Conservation (phyloP, 2,329 filamentous ascomycete genomes). For the Sporothrix inflata region DNA sequence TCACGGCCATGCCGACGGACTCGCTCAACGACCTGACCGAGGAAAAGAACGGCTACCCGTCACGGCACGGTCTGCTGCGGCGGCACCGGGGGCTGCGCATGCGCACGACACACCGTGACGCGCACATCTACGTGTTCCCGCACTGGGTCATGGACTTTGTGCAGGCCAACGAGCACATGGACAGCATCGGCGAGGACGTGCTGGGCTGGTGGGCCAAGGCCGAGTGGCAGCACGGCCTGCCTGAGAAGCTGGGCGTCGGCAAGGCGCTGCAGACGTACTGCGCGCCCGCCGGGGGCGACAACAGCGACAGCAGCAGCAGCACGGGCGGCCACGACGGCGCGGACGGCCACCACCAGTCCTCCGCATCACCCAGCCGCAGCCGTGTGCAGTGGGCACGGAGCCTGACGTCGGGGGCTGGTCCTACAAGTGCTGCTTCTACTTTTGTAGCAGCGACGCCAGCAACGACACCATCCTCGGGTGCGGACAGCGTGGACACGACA, state of each 20-base stretch:
- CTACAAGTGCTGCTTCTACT: not conserved
- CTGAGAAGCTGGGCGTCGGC: slow-evolving; percentile 74
- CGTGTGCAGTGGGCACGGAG: slow-evolving; percentile 13
- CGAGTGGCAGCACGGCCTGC: slow-evolving; percentile 82
- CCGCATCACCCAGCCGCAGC: not conserved
- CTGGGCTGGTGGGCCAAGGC: slow-evolving; percentile 96
- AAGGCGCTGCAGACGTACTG: slow-evolving; percentile 56
- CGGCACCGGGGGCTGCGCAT: slow-evolving; percentile 77
- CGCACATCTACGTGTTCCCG: slow-evolving; percentile 93
- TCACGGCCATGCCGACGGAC: slow-evolving; percentile 86
- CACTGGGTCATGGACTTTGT: slow-evolving; percentile 89
- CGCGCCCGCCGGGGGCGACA: slow-evolving; percentile 37
- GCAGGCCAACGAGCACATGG: slow-evolving; percentile 75
- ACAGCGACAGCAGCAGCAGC: slow-evolving; percentile 35
- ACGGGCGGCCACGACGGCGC: slow-evolving; percentile 37
- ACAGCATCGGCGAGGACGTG: slow-evolving; percentile 88
- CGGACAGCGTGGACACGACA: not conserved
- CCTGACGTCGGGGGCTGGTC: not conserved
- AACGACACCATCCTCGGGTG: not conserved
- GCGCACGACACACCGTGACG: slow-evolving; percentile 82
- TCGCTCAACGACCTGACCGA: slow-evolving; percentile 83
- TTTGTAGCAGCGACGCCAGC: not conserved
- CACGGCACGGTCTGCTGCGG: slow-evolving; percentile 76
- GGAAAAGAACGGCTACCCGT: slow-evolving; percentile 70
- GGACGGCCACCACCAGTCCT: not conserved